Conservation (phyloP, 345 rosid genomes). For the Hibiscus tridactylites region DNA sequence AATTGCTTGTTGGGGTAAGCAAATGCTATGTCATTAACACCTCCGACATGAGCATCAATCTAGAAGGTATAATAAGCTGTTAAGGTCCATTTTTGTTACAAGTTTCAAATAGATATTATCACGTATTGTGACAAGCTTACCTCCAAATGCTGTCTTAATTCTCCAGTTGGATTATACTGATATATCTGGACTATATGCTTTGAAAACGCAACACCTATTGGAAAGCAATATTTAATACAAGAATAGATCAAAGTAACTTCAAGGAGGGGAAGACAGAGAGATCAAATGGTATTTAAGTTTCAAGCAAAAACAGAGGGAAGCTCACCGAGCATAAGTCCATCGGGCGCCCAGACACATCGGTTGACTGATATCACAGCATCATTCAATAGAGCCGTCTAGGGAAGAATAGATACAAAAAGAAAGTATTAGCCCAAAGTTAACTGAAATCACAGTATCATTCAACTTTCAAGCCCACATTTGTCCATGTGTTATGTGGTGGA, state of each 20-base stretch:
- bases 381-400: conserved; percentile 26
- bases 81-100: neutral
- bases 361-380: conserved; percentile 37
- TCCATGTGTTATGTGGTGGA: neutral
- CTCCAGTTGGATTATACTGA: conserved; percentile 44
- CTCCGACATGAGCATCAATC: conserved; percentile 68
- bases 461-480: neutral
- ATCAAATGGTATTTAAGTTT: neutral
- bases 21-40: conserved; percentile 60
- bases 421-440: conserved; percentile 7
- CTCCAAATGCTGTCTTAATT: conserved; percentile 49
- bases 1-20: conserved; percentile 59
- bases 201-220: conserved; percentile 67
- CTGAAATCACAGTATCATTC: neutral
- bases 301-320: neutral
- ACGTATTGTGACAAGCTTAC: conserved; percentile 7
- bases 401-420: conserved; percentile 1
- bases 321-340: conserved; percentile 45
- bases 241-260: neutral
- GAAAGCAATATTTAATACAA: conserved; percentile 5
- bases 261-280: neutral
- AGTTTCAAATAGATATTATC: neutral
- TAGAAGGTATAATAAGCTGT: conserved; percentile 15
- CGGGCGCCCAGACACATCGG: conserved; percentile 42
- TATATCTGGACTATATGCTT: conserved; percentile 73